Conservation (phyloP, 169 alveolate genomes). For the Cryptosporidium andersoni region DNA sequence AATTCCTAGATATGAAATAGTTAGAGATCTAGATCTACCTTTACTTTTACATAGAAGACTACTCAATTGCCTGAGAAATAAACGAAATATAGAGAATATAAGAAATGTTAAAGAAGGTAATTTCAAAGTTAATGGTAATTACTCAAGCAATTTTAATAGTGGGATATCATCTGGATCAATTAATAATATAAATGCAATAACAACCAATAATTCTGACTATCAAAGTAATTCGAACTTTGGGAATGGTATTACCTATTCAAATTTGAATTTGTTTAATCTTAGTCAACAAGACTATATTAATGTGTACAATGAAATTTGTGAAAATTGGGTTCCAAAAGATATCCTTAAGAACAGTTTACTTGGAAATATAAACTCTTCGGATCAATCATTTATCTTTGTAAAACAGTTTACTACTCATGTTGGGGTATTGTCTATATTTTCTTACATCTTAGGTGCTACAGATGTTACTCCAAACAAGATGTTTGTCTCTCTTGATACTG, state of each 20-base stretch:
- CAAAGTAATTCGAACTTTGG: neutral
- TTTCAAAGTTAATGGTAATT: neutral
- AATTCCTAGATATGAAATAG: neutral
- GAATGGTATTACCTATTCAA: neutral
- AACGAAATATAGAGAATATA: neutral
- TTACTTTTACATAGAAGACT: conserved; percentile 73
- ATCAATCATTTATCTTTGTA: conserved; percentile 68
- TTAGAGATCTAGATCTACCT: conserved; percentile 74
- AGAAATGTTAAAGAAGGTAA: conserved; percentile 7
- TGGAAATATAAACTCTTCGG: conserved; percentile 26
- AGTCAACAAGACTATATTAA: conserved; percentile 37
- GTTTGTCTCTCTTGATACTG: conserved; percentile 70
- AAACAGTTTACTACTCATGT: conserved; percentile 74
- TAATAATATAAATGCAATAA: conserved; percentile 12
- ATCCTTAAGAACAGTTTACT: conserved; percentile 66
- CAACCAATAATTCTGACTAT: neutral
- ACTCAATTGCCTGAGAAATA: neutral
- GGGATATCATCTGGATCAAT: conserved; percentile 25
- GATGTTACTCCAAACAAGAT: conserved; percentile 75
- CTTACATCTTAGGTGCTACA: conserved; percentile 70
- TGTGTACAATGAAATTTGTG: conserved; percentile 71
- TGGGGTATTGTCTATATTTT: conserved; percentile 71
- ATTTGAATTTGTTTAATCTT: conserved; percentile 25
- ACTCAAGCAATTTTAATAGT: conserved; percentile 20
- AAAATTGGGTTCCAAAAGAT: conserved; percentile 68